Conservation (phyloP, 768 basidiomycete genomes). For the Pisolithus orientalis region DNA sequence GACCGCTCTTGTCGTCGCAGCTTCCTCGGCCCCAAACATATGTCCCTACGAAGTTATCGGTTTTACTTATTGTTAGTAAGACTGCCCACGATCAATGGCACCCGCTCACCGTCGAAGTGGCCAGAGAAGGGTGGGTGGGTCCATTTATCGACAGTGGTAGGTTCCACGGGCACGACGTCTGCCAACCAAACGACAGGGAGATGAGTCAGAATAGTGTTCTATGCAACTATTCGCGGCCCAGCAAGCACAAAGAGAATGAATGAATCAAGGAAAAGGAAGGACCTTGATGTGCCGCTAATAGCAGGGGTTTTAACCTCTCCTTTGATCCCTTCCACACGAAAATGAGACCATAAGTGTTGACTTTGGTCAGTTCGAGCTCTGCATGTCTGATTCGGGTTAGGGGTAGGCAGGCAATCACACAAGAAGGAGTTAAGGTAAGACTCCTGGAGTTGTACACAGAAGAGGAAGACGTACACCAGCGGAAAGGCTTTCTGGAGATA, state of each 20-base stretch:
- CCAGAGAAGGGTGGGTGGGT: constrained; percentile 59
- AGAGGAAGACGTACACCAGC: constrained; percentile 38
- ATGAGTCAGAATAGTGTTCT: too few species aligned
- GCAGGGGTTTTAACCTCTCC: constrained; percentile 47
- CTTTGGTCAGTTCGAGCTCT: constrained; percentile 44
- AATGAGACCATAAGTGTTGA: constrained; percentile 58
- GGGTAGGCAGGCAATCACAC: constrained; percentile 13
- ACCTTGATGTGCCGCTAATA: constrained; percentile 56
- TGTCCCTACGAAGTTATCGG: constrained; percentile 16
- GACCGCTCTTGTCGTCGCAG: constrained; percentile 58
- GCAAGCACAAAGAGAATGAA: too few species aligned
- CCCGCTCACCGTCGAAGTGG: constrained; percentile 42
- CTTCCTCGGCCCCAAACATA: constrained; percentile 47
- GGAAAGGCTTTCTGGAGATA: constrained; percentile 56
- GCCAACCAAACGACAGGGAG: neutral
- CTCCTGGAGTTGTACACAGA: too few species aligned
- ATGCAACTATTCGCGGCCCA: too few species aligned
- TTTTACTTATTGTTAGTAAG: neutral
- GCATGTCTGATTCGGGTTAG: constrained; percentile 32
- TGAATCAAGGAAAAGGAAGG: neutral
- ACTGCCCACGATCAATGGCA: too few species aligned
- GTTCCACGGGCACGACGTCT: constrained; percentile 69
- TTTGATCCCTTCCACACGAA: constrained; percentile 50
- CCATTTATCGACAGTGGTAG: constrained; percentile 51
- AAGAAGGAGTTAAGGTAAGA: neutral